Conservation (phyloP, 2,329 filamentous ascomycete genomes). For the Bertia moriformis region DNA sequence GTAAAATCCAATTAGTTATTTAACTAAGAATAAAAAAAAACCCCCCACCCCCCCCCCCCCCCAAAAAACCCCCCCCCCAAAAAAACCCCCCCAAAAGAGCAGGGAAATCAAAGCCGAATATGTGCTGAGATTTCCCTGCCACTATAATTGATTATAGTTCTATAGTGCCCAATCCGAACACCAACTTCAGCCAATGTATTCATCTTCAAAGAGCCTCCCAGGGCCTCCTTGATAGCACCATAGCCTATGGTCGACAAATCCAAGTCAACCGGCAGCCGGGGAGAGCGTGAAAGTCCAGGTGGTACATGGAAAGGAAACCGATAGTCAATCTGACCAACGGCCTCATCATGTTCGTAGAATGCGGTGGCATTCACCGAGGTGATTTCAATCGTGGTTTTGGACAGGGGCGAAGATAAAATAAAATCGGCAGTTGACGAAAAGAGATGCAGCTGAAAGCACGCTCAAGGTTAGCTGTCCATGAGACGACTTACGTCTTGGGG, state of each 20-base stretch:
- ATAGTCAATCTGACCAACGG: slow-evolving; percentile 65
- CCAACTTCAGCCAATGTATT: slow-evolving; percentile 66
- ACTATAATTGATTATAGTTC: slow-evolving; percentile 55
- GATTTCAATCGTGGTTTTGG: slow-evolving; percentile 59
- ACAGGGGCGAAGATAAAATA: slow-evolving; percentile 64
- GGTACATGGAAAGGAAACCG: slow-evolving; percentile 61
- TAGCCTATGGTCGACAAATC: slow-evolving; percentile 65
- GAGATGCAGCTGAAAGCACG: slow-evolving; percentile 50
- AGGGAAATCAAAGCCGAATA: slow-evolving; percentile 33
- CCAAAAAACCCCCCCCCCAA: neutral
- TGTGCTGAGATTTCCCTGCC: slow-evolving; percentile 59
- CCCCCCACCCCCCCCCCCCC: neutral
- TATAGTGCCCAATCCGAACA: slow-evolving; percentile 62
- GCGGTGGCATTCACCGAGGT: slow-evolving; percentile 73
- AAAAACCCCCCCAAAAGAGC: neutral
- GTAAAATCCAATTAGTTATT: too few species aligned
- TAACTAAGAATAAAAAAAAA: neutral
- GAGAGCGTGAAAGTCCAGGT: slow-evolving; percentile 59
- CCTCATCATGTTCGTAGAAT: slow-evolving; percentile 66
- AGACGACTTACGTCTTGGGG: too few species aligned
- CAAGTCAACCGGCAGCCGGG: slow-evolving; percentile 71
- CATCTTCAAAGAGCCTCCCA: slow-evolving; percentile 67
- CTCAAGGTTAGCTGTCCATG: too few species aligned
- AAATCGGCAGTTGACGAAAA: slow-evolving; percentile 78
- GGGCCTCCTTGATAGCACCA: slow-evolving; percentile 62